Base-by-base conservation (phyloP, 2,329 filamentous ascomycete species). In the Phialophora expanda region DNA sequence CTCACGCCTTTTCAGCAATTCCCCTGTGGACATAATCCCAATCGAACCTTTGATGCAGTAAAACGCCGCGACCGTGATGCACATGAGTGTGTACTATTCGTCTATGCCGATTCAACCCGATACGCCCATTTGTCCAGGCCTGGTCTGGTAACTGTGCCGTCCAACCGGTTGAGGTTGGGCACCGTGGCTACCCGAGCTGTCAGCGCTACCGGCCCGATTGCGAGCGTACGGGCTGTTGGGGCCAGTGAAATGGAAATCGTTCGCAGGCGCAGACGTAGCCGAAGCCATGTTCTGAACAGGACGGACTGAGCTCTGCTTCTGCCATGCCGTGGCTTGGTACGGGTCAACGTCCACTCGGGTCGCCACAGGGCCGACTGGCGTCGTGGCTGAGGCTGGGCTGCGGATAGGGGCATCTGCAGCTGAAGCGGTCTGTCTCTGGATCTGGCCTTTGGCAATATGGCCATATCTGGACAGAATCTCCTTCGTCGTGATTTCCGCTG, bases 381-480 rank as follows among this genome's bases (percentile, higher is more conserved):
- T 78, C 62, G 74, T 76, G 46, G 78, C 76, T 61, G 76, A 78
- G 30, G 75, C 76, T 50, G 78, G 79, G 66, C 77, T 77, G 65
- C 75, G 80, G 68, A 77, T 80, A 83, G 77, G 86, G 85, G 76
- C 83, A 83, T 78, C 84, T 81, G 78, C 83, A 80, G 75, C 83
- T 80, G 76, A 77, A 70, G 76, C 84, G 24, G 76, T 73, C 83
- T 76, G 84, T 28, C 55, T 64, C 56, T 71, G 70, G 79, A 78
- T 87, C 86, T 78, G 82, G 79, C 80, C 86, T 81, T 82, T 90
- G 79, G 80, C 88, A 68, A 95, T 89, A 74, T 96, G 92, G 57
- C 93, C 93, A 78, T 96, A 97, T 64, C 92, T 88, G 77, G 94
- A 96, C 59, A 99, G 84, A 62, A 99, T 98, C 74, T 99, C 95